Percentiles rank a stretch among this genome's conserved stretches.
Evolutionary conservation across 164 flowering plant species (phyloP).

Genomic region (Chloranthus sessilifolius): DNA sequence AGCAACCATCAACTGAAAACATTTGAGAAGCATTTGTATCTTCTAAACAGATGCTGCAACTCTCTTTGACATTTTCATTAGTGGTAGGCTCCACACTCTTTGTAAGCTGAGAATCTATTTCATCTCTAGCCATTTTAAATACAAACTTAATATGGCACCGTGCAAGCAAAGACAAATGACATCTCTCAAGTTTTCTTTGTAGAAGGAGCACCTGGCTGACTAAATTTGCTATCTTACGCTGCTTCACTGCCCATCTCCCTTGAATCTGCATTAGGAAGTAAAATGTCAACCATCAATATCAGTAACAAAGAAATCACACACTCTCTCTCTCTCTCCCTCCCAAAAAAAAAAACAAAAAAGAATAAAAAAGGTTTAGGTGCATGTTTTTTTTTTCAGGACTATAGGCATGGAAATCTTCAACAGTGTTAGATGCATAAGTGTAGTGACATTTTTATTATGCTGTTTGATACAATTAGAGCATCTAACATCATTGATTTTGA

Average conservation of each 20-base stretch:
- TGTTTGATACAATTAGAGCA: too few species aligned
- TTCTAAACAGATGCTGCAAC: slow-evolving; percentile 74
- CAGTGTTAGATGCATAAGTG: too few species aligned
- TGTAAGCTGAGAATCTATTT: slow-evolving; percentile 51
- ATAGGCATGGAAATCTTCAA: too few species aligned
- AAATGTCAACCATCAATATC: background rate
- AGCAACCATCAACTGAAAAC: slow-evolving; percentile 58
- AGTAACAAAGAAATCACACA: background rate
- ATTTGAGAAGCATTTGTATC: slow-evolving; percentile 40
- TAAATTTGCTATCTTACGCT: slow-evolving; percentile 33
- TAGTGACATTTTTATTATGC: too few species aligned
- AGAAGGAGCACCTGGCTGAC: slow-evolving; percentile 37
- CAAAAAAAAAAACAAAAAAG: too few species aligned
- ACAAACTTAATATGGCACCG: slow-evolving; percentile 48
- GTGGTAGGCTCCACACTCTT: slow-evolving; percentile 18
- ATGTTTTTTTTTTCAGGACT: too few species aligned
- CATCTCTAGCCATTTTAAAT: slow-evolving; percentile 62
- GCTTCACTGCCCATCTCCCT: slow-evolving; percentile 38
- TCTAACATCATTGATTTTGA: too few species aligned
- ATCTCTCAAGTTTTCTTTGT: slow-evolving; percentile 33
- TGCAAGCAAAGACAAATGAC: slow-evolving; percentile 30
- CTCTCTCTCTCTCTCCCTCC: too few species aligned
- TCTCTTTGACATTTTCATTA: slow-evolving; percentile 27
- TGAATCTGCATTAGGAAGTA: slow-evolving; percentile 41
- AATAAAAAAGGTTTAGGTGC: too few species aligned